Evolutionary conservation across 345 rosid genomes (phyloP).

Genomic region (Rhodomyrtus tomentosa): DNA sequence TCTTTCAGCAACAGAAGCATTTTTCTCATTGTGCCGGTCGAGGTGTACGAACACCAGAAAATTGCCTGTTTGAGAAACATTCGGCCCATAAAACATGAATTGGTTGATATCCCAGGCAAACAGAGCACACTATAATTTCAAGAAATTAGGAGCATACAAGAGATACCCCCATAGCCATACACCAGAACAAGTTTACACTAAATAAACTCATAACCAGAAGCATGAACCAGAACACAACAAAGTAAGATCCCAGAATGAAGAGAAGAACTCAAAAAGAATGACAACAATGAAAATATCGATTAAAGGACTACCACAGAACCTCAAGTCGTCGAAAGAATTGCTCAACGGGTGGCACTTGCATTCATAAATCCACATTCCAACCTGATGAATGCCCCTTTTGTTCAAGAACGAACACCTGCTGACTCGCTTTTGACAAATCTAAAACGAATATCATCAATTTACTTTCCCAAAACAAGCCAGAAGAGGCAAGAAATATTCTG

Average conservation of each 20-base stretch:
- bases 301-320: slow-evolving; percentile 16
- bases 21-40: not conserved
- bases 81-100: not conserved
- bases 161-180: not conserved
- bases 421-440: slow-evolving; percentile 42
- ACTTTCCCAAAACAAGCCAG: not conserved
- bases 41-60: not conserved
- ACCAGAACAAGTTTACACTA: not conserved
- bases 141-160: not conserved
- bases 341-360: slow-evolving; percentile 41
- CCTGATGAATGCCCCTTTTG: slow-evolving; percentile 48
- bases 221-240: not conserved
- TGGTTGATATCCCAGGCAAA: not conserved
- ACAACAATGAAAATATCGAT: not conserved
- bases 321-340: slow-evolving; percentile 7
- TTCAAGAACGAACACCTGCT: slow-evolving; percentile 64
- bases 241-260: not conserved
- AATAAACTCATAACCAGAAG: not conserved
- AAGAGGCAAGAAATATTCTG: not conserved
- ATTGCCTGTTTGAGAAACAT: not conserved
- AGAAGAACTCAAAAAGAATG: not conserved
- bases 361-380: slow-evolving; percentile 73
- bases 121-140: not conserved
- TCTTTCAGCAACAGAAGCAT: not conserved
- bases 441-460: not conserved